Evolutionary conservation across 208 protist genomes (phyloP).

Genomic region (Porcisia hertigi): DNA sequence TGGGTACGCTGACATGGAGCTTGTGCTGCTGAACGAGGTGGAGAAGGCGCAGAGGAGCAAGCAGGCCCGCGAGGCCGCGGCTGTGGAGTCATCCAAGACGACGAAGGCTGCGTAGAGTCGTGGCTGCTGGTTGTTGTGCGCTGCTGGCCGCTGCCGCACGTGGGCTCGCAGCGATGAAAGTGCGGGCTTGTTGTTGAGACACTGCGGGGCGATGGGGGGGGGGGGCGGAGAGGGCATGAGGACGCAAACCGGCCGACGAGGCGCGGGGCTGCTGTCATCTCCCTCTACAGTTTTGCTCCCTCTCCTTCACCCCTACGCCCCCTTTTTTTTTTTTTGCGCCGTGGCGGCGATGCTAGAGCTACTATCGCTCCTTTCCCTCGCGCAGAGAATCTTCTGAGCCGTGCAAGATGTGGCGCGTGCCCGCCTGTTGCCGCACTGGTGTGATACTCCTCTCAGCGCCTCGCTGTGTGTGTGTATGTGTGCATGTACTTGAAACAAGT

Average conservation of each 20-base stretch:
- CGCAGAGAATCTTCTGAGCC: background rate
- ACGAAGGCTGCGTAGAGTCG: conserved; percentile 15
- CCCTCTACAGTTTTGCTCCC: background rate
- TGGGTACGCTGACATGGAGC: conserved; percentile 82
- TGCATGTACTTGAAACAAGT: too few species aligned
- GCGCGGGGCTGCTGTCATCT: background rate
- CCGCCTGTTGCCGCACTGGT: background rate
- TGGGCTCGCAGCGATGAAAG: background rate
- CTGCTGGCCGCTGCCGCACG: background rate
- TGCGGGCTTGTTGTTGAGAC: background rate
- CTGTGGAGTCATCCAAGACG: conserved; percentile 9
- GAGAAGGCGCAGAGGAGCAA: conserved; percentile 31
- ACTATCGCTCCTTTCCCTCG: background rate
- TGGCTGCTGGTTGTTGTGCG: background rate
- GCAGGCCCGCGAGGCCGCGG: conserved; percentile 16
- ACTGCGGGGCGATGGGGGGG: background rate
- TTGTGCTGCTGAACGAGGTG: conserved; percentile 53
- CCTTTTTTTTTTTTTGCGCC: background rate
- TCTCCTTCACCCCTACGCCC: background rate
- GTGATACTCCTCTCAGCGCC: background rate
- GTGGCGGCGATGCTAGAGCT: background rate
- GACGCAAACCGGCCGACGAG: background rate
- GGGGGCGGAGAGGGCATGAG: background rate
- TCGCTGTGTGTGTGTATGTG: background rate
- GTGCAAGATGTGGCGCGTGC: background rate